Evolutionary conservation across 129 eudicot genomes (phyloP), one percentile per base, ranked within the genome.

Genomic region (Tagetes patula): DNA sequence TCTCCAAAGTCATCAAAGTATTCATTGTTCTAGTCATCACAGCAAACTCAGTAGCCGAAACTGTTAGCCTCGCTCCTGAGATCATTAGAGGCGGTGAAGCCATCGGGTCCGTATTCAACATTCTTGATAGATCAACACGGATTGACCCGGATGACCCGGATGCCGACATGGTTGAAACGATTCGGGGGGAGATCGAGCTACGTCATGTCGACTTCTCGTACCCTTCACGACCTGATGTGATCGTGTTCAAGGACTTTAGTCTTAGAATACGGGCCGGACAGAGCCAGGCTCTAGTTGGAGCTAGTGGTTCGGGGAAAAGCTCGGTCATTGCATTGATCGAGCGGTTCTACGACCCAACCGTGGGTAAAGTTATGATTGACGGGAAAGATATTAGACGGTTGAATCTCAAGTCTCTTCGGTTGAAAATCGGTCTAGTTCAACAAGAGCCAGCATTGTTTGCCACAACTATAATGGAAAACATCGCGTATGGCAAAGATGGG

Each of bases 301-400:
- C 98, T 1, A 94, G 98, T 65, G 98, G 98, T 12, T 94, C 97
- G 0, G 98, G 98, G 14, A 94, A 94, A 87, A 94, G 98, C 63
- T 87, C 98, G 0, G 96, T 90, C 2, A 86, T 94, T 3, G 91
- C 97, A 0, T 79, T 94, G 38, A 87, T 94, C 30, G 98, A 94
- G 79, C 80, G 98, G 27, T 94, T 94, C 73, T 94, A 94, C 33
- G 98, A 94, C 75, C 98, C 98, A 3, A 46, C 54, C 0, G 84
- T 78, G 3, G 98, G 98, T 4, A 94, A 88, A 76, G 98, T 94
- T 6, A 90, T 94, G 98, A 84, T 94, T 6, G 98, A 94, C 31
- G 98, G 98, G 34, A 94, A 90, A 81, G 98, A 94, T 62, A 87
- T 94, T n/a, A 72, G 96, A 46, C 85, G 98, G 60, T 62, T 94